phyloP scores from a whole-genome alignment of 2,329 filamentous ascomycete genomes.

The Teratosphaeria gauchensis region DNA sequence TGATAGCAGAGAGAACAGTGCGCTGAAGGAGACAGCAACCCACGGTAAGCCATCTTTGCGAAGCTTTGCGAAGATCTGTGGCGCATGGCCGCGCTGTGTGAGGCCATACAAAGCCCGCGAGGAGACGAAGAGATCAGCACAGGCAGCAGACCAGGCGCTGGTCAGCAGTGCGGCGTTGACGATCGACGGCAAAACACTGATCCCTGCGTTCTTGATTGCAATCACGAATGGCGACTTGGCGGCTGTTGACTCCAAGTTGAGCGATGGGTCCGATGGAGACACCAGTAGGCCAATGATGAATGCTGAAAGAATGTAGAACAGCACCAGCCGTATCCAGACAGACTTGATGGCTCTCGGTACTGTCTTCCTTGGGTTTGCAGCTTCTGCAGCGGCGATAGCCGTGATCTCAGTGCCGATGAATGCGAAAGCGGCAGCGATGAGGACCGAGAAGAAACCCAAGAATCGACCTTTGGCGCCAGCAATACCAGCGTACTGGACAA shows the following conservation, averaged over 20 bases:
- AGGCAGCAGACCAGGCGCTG: conserved; percentile 27
- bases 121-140: conserved; percentile 34
- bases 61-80: not conserved
- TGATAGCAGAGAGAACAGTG: not conserved
- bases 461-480: conserved; percentile 12
- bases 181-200: conserved; percentile 54
- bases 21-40: conserved; percentile 1
- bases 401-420: conserved; percentile 5
- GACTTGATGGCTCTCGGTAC: conserved; percentile 5
- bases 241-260: conserved; percentile 32
- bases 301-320: conserved; percentile 15
- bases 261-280: conserved; percentile 17
- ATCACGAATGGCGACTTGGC: conserved; percentile 62
- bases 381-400: not conserved
- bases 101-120: conserved; percentile 17
- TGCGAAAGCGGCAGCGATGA: conserved; percentile 7
- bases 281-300: conserved; percentile 7
- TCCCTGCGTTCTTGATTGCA: conserved; percentile 55
- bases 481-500: conserved; percentile 7
- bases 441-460: conserved; percentile 21
- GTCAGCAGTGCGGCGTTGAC: conserved; percentile 57
- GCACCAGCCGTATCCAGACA: conserved; percentile 4
- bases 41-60: conserved; percentile 1
- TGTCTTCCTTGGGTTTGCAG: not conserved
- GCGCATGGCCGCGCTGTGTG: not conserved